Conservation (phyloP, 2,329 filamentous ascomycete genomes). For the Hypoxylon sp. region DNA sequence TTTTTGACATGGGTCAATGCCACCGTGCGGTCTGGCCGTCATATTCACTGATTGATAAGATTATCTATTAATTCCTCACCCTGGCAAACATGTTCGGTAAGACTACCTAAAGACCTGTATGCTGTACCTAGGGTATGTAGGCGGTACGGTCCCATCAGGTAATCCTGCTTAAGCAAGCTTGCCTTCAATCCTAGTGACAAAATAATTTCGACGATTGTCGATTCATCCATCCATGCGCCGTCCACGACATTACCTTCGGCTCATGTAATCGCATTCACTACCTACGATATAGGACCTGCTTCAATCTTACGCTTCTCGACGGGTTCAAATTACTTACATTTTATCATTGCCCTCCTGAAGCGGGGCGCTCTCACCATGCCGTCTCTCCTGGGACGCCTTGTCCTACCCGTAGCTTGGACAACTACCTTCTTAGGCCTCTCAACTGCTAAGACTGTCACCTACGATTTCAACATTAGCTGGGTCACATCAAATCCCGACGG, state of each 20-base stretch:
- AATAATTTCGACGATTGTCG: conserved; percentile 12
- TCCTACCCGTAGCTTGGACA: conserved; percentile 39
- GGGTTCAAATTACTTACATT: neutral
- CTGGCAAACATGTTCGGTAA: conserved; percentile 18
- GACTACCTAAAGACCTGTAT: conserved; percentile 1
- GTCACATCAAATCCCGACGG: conserved; percentile 81
- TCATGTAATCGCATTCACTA: conserved; percentile 10
- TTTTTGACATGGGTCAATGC: conserved; percentile 31
- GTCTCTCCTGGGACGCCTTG: conserved; percentile 29
- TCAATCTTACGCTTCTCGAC: conserved; percentile 7
- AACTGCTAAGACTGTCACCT: conserved; percentile 65
- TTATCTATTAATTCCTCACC: conserved; percentile 37
- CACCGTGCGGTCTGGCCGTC: conserved; percentile 21
- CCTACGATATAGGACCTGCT: conserved; percentile 1
- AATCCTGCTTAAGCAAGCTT: neutral
- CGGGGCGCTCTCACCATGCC: conserved; percentile 39
- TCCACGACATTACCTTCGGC: conserved; percentile 6
- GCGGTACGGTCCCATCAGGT: conserved; percentile 9
- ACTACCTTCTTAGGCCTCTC: conserved; percentile 47
- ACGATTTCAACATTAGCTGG: conserved; percentile 81
- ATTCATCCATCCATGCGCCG: conserved; percentile 9
- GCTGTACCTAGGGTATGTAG: conserved; percentile 6
- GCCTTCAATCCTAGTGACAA: neutral
- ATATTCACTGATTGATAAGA: conserved; percentile 48
- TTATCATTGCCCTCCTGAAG: conserved; percentile 16